Base-by-base conservation (phyloP, 257 asterid genomes). In the Orobanche coerulescens region DNA sequence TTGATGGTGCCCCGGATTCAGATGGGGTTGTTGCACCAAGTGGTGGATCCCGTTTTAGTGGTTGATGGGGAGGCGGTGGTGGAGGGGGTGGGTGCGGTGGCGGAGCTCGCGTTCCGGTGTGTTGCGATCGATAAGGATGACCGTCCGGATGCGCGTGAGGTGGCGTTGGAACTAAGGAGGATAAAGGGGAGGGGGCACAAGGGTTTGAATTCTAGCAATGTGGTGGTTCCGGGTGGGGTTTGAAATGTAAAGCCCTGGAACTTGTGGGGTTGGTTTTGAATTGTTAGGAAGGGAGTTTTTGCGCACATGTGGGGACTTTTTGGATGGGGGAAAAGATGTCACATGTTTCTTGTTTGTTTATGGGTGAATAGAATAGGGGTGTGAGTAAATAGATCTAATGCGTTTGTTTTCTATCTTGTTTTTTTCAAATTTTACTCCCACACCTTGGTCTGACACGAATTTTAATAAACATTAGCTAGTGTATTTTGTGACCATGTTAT, bases 1-100 rank as follows among this genome's bases (percentile, higher is more conserved):
- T 66, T 88, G 95, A 95, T 81, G 49, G 95, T 92, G 60, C 85
- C 92, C 4, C 84, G 86, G 74, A 92, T 92, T 52, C 98, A 92
- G 42, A 82, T 79, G 95, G 98, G 98, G 53, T n/a, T 81, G 80
- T 54, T 92, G 77, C 76, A 79, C 46, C 85, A 88, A 73, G 96
- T 92, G 51, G 82, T 92, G 71, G 98, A 92, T 65, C 93, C 88
- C 2, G 75, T 76, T 69, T 49, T 92, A 58, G 90, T 79, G 6
- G 84, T 81, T 11, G 87, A 87, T 50, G 70, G 71, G 26, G 94
- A 76, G 19, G 94, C 76, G 61, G 87, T 81, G 0, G 67, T 74
- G 84, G 95, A 82, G 48, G 92, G 94, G 9, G 94, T 87, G 0
- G 58, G 70, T 0, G 92, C 93, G 0, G 83, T 86, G 65, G 98